These are phyloP conservation scores for Davidsoniella virescens DNA, from an alignment of 2,329 filamentous ascomycete species.

Conservation along the genomic window DNA sequence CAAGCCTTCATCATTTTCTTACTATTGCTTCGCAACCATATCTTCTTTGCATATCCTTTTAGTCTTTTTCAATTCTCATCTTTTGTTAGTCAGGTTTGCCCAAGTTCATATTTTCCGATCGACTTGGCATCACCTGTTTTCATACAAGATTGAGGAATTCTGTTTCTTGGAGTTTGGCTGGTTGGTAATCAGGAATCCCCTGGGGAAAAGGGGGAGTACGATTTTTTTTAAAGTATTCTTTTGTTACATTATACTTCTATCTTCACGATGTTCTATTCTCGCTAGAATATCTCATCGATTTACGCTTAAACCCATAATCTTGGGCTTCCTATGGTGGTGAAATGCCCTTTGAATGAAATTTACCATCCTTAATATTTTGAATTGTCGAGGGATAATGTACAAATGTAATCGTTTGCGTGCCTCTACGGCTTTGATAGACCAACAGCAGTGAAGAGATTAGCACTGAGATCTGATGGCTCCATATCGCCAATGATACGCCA, in stretches of 20 bases:
- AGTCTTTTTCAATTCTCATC: background rate
- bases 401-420: background rate
- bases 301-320: slow-evolving; percentile 29
- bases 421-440: slow-evolving; percentile 22
- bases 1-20: background rate
- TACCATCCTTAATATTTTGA: background rate
- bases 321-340: slow-evolving; percentile 19
- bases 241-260: background rate
- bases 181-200: slow-evolving; percentile 6
- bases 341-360: background rate
- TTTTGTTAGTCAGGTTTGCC: background rate
- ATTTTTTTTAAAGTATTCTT: slow-evolving; percentile 4
- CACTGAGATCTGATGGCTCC: slow-evolving; percentile 45
- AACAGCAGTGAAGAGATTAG: slow-evolving; percentile 34
- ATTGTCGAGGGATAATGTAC: background rate
- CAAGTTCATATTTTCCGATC: background rate
- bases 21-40: background rate
- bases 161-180: slow-evolving; percentile 5
- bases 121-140: background rate
- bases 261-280: background rate
- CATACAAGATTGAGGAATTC: background rate
- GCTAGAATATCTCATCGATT: background rate
- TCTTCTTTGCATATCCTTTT: background rate
- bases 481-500: slow-evolving; percentile 58
- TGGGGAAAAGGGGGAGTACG: slow-evolving; percentile 1